Conservation (phyloP, 1,284 basidiomycete species). For the Exobasidium cylindrosporum region DNA sequence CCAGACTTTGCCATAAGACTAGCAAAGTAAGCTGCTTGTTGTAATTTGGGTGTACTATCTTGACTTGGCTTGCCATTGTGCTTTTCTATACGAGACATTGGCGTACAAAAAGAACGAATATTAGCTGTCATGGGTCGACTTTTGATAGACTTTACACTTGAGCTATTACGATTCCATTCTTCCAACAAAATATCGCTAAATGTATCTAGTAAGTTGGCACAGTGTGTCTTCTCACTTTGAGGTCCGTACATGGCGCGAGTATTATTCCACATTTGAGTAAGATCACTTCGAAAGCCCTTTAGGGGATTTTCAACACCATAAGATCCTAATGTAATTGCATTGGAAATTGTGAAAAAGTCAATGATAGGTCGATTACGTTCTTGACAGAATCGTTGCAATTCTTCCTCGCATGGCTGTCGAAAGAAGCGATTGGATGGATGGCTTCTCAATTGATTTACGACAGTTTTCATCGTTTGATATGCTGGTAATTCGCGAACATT, state of each 20-base stretch:
- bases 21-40: neutral
- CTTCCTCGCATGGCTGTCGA: constrained; percentile 7
- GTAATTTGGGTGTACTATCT: neutral
- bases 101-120: neutral
- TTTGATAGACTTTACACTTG: neutral
- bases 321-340: neutral
- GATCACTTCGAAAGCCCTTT: constrained; percentile 3
- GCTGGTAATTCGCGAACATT: neutral
- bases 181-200: constrained; percentile 13
- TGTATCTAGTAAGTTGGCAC: constrained; percentile 10
- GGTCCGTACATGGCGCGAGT: constrained; percentile 13
- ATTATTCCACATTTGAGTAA: constrained; percentile 12
- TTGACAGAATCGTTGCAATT: neutral
- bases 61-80: neutral
- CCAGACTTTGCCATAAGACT: neutral
- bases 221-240: neutral
- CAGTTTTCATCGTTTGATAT: constrained; percentile 9
- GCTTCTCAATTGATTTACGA: constrained; percentile 7
- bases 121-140: neutral
- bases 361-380: neutral
- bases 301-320: constrained; percentile 1
- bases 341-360: constrained; percentile 6
- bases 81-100: neutral
- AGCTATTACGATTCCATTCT: constrained; percentile 3
- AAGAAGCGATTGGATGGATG: constrained; percentile 15